Conservation (phyloP, 192 early-diverging fungal species). For the Coemansia sp. region DNA sequence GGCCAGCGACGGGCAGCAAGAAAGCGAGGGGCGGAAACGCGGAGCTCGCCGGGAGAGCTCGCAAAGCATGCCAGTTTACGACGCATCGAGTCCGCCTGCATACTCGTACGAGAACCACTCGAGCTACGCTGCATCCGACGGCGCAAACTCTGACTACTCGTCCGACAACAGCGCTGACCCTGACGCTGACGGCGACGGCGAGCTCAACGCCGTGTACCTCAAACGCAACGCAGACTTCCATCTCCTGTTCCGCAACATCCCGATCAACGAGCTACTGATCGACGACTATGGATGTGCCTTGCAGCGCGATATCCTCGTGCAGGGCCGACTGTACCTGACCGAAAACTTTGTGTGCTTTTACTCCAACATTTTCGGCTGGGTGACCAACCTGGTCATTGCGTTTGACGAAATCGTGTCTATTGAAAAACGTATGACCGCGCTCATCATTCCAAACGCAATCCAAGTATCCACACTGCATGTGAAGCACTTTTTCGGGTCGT, state of each 20-base stretch:
- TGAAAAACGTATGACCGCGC: conserved; percentile 81
- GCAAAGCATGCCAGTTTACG: conserved; percentile 44
- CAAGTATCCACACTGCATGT: conserved; percentile 70
- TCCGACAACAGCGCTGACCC: conserved; percentile 18
- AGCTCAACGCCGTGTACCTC: conserved; percentile 55
- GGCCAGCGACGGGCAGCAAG: conserved; percentile 5
- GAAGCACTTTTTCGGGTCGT: conserved; percentile 83
- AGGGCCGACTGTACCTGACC: conserved; percentile 82
- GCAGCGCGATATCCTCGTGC: conserved; percentile 86
- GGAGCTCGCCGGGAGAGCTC: conserved; percentile 29
- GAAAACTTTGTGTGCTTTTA: conserved; percentile 81
- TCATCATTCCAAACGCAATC: conserved; percentile 88
- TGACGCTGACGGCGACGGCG: conserved; percentile 36
- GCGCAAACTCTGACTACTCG: conserved; percentile 7
- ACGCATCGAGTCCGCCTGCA: background rate
- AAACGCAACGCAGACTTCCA: conserved; percentile 58
- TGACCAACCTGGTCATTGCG: conserved; percentile 72
- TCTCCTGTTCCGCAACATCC: conserved; percentile 54
- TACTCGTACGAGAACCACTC: background rate
- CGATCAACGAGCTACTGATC: conserved; percentile 55
- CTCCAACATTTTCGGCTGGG: conserved; percentile 90
- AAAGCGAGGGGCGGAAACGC: background rate
- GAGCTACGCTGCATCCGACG: conserved; percentile 8
- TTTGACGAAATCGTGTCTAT: conserved; percentile 79
- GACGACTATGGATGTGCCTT: conserved; percentile 81